Evolutionary conservation across 176 grass and related monocot species (phyloP).

Genomic region (Poa annua): DNA sequence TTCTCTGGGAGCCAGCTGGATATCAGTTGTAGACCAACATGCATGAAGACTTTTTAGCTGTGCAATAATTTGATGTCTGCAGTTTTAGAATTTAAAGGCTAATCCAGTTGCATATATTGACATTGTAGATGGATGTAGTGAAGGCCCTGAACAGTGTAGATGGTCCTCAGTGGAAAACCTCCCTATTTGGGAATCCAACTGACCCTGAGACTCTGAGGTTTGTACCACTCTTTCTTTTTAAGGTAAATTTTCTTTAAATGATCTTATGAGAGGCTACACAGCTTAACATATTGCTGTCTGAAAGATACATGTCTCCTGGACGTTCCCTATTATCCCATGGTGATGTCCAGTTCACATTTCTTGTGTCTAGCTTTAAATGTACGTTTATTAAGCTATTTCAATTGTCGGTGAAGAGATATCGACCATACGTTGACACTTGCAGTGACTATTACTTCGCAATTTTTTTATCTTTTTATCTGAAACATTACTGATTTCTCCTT

Average conservation of each 20-base stretch:
- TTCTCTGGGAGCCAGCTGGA: constrained; percentile 31
- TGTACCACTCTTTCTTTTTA: constrained; percentile 39
- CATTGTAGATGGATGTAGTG: constrained; percentile 85
- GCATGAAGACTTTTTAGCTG: not conserved
- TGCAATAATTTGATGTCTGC: constrained; percentile 8
- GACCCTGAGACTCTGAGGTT: constrained; percentile 94
- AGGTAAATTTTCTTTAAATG: constrained; percentile 28
- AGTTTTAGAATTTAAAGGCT: constrained; percentile 25
- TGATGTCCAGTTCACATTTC: constrained; percentile 27
- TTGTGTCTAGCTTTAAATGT: constrained; percentile 20
- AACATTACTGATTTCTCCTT: constrained; percentile 3
- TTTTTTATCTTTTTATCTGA: constrained; percentile 15
- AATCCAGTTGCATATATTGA: constrained; percentile 36
- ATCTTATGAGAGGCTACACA: constrained; percentile 20
- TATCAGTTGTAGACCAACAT: constrained; percentile 11
- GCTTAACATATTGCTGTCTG: constrained; percentile 27
- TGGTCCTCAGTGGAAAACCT: constrained; percentile 96
- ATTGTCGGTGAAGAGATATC: not conserved
- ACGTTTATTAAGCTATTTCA: not conserved
- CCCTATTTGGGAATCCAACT: constrained; percentile 92
- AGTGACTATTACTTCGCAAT: constrained; percentile 11
- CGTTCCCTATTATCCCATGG: constrained; percentile 1
- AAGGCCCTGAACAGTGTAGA: constrained; percentile 85
- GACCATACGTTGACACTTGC: constrained; percentile 16
- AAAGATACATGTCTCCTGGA: constrained; percentile 10